phyloP scores from a whole-genome alignment of 2,329 filamentous ascomycete genomes.

The Xylariaceae sp. region DNA sequence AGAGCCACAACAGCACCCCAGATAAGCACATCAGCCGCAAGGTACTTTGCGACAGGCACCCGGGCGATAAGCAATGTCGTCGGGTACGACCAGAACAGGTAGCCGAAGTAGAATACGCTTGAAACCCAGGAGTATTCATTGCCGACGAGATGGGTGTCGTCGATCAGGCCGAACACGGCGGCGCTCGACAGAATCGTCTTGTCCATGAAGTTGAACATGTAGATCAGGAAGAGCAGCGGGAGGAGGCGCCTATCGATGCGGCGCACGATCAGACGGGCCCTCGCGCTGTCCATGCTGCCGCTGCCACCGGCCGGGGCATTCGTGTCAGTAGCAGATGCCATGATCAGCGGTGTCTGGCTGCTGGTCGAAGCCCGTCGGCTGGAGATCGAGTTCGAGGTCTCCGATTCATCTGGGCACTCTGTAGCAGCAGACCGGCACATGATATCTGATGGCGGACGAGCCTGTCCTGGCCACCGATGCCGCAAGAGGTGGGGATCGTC shows the following conservation, averaged over 20 bases:
- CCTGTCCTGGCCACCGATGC: too few relatives aligned
- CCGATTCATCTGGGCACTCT: too few relatives aligned
- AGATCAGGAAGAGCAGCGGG: conserved; percentile 53
- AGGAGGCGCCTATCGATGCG: conserved; percentile 56
- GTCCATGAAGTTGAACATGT: conserved; percentile 60
- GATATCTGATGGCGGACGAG: too few relatives aligned
- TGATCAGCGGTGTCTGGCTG: conserved; percentile 7
- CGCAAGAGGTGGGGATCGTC: too few relatives aligned
- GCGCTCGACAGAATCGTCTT: conserved; percentile 55
- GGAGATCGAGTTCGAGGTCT: too few relatives aligned
- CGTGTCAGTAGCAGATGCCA: neutral
- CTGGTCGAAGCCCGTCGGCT: conserved; percentile 3
- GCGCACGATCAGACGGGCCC: conserved; percentile 37
- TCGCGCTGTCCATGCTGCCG: conserved; percentile 6
- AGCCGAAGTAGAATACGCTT: conserved; percentile 46
- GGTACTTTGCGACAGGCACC: conserved; percentile 45
- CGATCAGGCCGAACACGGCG: conserved; percentile 50
- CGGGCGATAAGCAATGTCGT: conserved; percentile 46
- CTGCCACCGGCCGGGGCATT: neutral
- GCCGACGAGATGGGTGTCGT: conserved; percentile 43
- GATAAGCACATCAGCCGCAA: conserved; percentile 44
- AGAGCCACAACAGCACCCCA: conserved; percentile 47
- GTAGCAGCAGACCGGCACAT: too few relatives aligned
- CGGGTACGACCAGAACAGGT: conserved; percentile 48
- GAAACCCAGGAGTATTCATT: conserved; percentile 45